Evolutionary conservation across 1,284 basidiomycete genomes (phyloP), one percentile per base, ranked within the genome.

Genomic region (Malassezia nana): DNA sequence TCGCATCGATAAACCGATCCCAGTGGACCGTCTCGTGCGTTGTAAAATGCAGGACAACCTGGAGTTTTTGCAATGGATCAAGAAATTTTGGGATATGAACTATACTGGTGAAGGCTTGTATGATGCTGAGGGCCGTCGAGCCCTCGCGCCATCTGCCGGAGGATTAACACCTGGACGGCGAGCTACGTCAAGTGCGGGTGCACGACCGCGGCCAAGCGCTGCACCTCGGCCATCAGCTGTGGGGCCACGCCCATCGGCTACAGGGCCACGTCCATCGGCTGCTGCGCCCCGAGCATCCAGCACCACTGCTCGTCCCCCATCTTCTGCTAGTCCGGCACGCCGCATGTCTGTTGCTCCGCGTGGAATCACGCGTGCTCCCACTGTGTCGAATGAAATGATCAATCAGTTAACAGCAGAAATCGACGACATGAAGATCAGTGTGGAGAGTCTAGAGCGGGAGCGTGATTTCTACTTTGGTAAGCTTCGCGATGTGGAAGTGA

Each of bases 21-120:
- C 82, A 1, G 86, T 99, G 25, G 91, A 95, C 63, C 84, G 81
- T 66, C 82, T 99, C 49, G 83, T 90, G 43, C 92, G 92, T 77
- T 98, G 92, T 80, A 96, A 96, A 79, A 98, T 98, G 92, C 94
- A 96, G 41, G 94, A 98, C 77, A 99, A 99, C 76, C 84, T 99
- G 65, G 94, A 99, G 75, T 98, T 98, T 77, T 75, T 92, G 52
- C 92, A 99, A 76, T 98, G 92, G 92, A 81, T 89, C 69, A 91
- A 91, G 74, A 85, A 86, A 50, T 95, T 85, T 77, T 98, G 94
- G 92, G 90, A 96, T 71, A 77, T 81, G 41, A 88, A 94, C 78
- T 91, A 84, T 72, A 82, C 84, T 4, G 92, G 91, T 0, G 84
- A 87, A 20, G 54, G 54, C 51, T 81, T 80, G 6, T 99, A 99